Evolutionary conservation across 1,139 yeast genomes (phyloP).

Genomic region (Diutina catenulata): DNA sequence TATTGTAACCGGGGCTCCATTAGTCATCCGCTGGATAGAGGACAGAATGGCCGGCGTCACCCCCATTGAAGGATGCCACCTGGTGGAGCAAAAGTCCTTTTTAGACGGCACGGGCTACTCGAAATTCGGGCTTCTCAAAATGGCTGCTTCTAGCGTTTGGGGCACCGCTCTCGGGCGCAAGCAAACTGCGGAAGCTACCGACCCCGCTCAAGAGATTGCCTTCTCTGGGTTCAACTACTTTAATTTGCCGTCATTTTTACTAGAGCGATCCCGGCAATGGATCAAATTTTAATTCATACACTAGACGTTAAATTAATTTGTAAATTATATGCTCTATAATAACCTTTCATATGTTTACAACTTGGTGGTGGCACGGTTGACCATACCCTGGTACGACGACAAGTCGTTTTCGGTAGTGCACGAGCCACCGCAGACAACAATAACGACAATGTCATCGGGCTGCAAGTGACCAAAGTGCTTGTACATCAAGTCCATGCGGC

Average conservation of each 20-base stretch:
- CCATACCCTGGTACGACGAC: constrained; percentile 7
- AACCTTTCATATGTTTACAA: not conserved
- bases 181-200: no score
- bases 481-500: constrained; percentile 20
- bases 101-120: not conserved
- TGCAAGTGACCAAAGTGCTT: constrained; percentile 19
- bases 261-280: no score
- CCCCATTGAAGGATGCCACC: not conserved
- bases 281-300: no score
- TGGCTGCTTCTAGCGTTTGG: not conserved
- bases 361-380: constrained; percentile 3
- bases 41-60: constrained; percentile 9
- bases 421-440: constrained; percentile 60
- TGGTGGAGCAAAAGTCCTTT: not conserved
- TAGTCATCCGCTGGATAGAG: constrained; percentile 18
- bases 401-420: constrained; percentile 11
- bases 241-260: no score
- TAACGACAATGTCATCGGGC: constrained; percentile 38
- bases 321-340: no score
- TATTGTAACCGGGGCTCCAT: constrained; percentile 17
- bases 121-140: not conserved
- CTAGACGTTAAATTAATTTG: no score
- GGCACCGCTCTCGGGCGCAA: no score
- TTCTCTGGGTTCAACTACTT: no score
- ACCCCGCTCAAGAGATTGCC: no score